Base-by-base conservation (phyloP, 176 grass and related monocot species). In the Carex littledalei region DNA sequence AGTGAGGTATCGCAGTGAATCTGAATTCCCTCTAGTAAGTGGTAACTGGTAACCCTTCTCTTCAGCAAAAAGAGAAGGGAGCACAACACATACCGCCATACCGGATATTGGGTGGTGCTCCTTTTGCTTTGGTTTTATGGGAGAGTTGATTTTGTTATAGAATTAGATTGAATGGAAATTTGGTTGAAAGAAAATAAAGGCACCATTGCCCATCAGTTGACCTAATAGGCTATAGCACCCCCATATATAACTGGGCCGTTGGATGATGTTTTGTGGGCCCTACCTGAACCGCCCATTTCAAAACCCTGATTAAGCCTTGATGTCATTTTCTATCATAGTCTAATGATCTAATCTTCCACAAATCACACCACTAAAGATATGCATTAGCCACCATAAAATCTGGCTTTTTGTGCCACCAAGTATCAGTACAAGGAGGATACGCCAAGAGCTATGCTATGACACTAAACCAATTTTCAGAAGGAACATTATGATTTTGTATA, bases 291-390 rank as follows among this genome's bases (percentile, higher is more conserved):
- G 37, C 67, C 86, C 81, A 83, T 34, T 67, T 55, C 66, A 5
- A 61, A 45, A 64, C 24, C 34, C 7, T 71, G 20, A 64, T 41
- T 78, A 84, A 78, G 35, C 80, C 67, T 16, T 84, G 21, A 87
- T 83, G 86, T 87, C 80, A 87, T 87, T 78, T 65, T 59, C 80
- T 57, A 64, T 81, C 77, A 6, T 34, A 64, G n/a, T 67, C 63
- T 83, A 55, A 76, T 83, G 24, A 14, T 67, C 63, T 83, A 55
- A 76, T 83, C 86, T 64, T 52, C 37, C 66, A 74, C 49, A 71
- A 81, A 82, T 31, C 61, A 85, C 67, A 86, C 37, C 20, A 81
- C 56, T 3, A 69, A 20, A 83, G 3, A 74, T 41, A 32, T 21
- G 55, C 50, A 65, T 43, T 63, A 80, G 65, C 54, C 35, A 11